These are phyloP conservation scores for Hypoxylon fragiforme DNA, from an alignment of 495 filamentous ascomycete species.

Conservation along the genomic window DNA sequence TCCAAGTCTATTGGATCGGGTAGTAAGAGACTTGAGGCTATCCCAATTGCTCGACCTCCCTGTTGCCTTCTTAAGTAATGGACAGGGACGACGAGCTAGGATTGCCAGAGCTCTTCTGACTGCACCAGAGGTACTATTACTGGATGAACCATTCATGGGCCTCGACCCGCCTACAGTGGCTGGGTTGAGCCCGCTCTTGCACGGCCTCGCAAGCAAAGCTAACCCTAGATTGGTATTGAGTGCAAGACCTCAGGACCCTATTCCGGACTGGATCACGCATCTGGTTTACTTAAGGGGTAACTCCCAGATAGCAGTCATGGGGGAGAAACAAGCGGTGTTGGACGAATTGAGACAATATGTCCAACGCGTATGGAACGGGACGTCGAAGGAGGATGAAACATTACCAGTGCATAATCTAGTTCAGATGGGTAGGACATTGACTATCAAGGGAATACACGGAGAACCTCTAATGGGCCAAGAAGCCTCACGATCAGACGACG, in stretches of 20 bases:
- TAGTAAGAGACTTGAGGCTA: slow-evolving; percentile 69
- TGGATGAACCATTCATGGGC: slow-evolving; percentile 98
- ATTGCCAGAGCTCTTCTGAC: slow-evolving; percentile 84
- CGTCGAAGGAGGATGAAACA: slow-evolving; percentile 38
- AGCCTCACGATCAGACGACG: slow-evolving; percentile 6
- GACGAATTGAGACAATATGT: slow-evolving; percentile 50
- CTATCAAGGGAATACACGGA: slow-evolving; percentile 48
- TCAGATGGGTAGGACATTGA: slow-evolving; percentile 55
- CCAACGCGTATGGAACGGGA: slow-evolving; percentile 41
- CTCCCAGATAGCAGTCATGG: slow-evolving; percentile 59
- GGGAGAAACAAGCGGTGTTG: slow-evolving; percentile 58
- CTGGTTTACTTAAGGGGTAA: slow-evolving; percentile 66
- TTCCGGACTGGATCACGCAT: slow-evolving; percentile 91
- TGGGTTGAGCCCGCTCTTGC: slow-evolving; percentile 69
- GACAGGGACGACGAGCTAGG: slow-evolving; percentile 81
- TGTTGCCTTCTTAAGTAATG: slow-evolving; percentile 87
- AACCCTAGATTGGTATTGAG: slow-evolving; percentile 75
- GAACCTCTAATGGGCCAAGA: slow-evolving; percentile 36
- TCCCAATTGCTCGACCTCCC: slow-evolving; percentile 71
- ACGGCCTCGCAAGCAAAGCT: slow-evolving; percentile 61
- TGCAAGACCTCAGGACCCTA: slow-evolving; percentile 77
- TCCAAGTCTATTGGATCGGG: slow-evolving; percentile 55
- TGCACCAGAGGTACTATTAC: slow-evolving; percentile 75
- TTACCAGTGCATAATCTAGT: slow-evolving; percentile 50
- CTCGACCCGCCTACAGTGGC: slow-evolving; percentile 79